Conservation (phyloP, 352 stramenopile species). For the Peronospora farinosa region DNA sequence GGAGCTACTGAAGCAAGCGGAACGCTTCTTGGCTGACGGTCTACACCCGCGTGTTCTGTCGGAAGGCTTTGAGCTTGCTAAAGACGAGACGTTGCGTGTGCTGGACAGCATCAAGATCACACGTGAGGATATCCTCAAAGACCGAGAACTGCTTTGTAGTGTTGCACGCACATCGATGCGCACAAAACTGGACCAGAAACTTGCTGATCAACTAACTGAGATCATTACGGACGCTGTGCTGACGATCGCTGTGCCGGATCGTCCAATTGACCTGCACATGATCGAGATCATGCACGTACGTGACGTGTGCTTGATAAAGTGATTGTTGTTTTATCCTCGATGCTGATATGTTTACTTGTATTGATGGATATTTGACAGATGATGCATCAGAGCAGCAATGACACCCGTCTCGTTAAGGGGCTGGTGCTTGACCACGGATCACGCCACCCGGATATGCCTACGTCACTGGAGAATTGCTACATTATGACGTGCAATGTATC, state of each 20-base stretch:
- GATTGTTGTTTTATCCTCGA: background rate
- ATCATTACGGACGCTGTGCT: slow-evolving; percentile 96
- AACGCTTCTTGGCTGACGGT: slow-evolving; percentile 94
- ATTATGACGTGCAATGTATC: slow-evolving; percentile 99
- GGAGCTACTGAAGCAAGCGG: slow-evolving; percentile 97
- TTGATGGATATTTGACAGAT: slow-evolving; percentile 57
- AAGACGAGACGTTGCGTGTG: slow-evolving; percentile 92
- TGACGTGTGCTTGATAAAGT: slow-evolving; percentile 1
- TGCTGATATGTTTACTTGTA: slow-evolving; percentile 1
- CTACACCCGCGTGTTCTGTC: slow-evolving; percentile 96
- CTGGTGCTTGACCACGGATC: slow-evolving; percentile 98
- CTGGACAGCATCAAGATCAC: slow-evolving; percentile 90
- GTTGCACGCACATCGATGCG: slow-evolving; percentile 94
- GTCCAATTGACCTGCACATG: slow-evolving; percentile 96
- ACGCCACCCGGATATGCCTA: slow-evolving; percentile 99
- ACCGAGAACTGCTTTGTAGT: slow-evolving; percentile 92
- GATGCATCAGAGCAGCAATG: slow-evolving; percentile 92
- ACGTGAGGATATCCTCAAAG: slow-evolving; percentile 76
- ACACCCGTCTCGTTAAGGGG: slow-evolving; percentile 92
- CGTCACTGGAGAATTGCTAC: slow-evolving; percentile 92
- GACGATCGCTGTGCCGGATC: slow-evolving; percentile 82
- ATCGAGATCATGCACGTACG: slow-evolving; percentile 97
- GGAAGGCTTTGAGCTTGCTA: slow-evolving; percentile 96
- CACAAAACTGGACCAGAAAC: slow-evolving; percentile 95
- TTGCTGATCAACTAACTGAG: slow-evolving; percentile 91